Evolutionary conservation across 1,284 basidiomycete species (phyloP), one percentile per base, ranked within the genome.

Genomic region (Puccinia triticina): DNA sequence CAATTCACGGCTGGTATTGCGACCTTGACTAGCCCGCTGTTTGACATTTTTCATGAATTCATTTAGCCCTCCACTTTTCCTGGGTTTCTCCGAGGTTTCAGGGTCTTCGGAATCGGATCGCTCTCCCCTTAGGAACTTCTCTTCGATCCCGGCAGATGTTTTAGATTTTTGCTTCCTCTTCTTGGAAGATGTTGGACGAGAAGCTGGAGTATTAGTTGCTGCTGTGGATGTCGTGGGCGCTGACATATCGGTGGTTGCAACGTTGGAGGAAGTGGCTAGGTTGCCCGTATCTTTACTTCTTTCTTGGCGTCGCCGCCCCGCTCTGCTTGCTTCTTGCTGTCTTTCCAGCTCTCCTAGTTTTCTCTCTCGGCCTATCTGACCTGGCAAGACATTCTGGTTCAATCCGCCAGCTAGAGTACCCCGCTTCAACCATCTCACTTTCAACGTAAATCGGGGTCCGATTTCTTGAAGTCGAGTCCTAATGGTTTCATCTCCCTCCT

Each of bases 401-500:
- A 73, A 48, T 43, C 53, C 57, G 40, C 78, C 71, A 37, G 71
- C 55, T 55, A 81, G 40, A n/a, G 78, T 81, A 34, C 95, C 94
- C 85, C 94, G 94, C 86, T 93, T 92, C 83, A 99, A 88, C 89
- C 92, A 96, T 48, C 93, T 89, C 82, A 99, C 88, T 88, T 99
- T 99, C 26, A 99, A 89, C 0, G 97, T 99, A 87, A 99, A 98
- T 40, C 96, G 91, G 5, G 97, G 97, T 0, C 97, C 97, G 83
- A 99, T 99, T 88, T 99, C 97, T 87, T 99, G 97, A 75, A 99
- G 88, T 23, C 93, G 92, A 14, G 98, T 95, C 86, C 94, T 96
- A 71, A 87, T 83, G 43, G 85, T 85, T 73, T 81, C 78, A 53
- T 81, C 78, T n/a, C 69, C 78, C 53, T 46, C 32, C 40, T 80